Percentiles rank a stretch among this genome's conserved stretches.
These are phyloP conservation scores for Telopea speciosissima DNA, from an alignment of 177 flowering plant species.

Conservation along the genomic window DNA sequence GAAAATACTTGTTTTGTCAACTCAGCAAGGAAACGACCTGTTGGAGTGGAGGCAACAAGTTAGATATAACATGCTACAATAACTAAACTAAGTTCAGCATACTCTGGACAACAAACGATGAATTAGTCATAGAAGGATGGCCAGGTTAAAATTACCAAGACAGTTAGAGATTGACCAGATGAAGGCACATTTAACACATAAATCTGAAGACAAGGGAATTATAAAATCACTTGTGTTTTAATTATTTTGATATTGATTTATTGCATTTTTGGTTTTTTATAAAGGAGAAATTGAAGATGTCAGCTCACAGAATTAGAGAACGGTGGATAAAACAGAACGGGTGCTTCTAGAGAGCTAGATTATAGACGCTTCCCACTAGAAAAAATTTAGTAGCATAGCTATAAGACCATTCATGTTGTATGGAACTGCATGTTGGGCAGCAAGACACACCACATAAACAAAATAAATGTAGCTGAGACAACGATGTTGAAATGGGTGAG, in stretches of 20 bases:
- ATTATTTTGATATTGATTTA: no score
- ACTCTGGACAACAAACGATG: background rate
- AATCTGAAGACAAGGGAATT: no score
- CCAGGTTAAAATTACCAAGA: background rate
- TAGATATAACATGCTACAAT: background rate
- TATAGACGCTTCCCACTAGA: no score
- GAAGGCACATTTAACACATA: background rate
- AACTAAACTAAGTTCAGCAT: background rate
- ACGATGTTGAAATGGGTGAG: background rate
- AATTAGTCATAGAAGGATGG: background rate
- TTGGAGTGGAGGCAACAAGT: slow-evolving; percentile 12
- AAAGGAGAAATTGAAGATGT: background rate
- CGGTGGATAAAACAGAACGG: no score
- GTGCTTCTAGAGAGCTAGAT: no score
- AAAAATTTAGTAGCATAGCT: no score
- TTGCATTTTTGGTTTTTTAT: no score
- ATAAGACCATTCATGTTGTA: no score
- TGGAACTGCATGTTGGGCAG: no score
- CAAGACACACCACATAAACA: no score
- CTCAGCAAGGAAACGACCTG: slow-evolving; percentile 96
- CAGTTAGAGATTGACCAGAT: background rate
- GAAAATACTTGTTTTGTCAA: slow-evolving; percentile 91
- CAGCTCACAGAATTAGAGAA: background rate
- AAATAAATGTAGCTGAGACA: no score
- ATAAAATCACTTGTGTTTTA: no score